phyloP scores from a whole-genome alignment of 2,329 filamentous ascomycete genomes.

The Sclerotinia borealis region DNA sequence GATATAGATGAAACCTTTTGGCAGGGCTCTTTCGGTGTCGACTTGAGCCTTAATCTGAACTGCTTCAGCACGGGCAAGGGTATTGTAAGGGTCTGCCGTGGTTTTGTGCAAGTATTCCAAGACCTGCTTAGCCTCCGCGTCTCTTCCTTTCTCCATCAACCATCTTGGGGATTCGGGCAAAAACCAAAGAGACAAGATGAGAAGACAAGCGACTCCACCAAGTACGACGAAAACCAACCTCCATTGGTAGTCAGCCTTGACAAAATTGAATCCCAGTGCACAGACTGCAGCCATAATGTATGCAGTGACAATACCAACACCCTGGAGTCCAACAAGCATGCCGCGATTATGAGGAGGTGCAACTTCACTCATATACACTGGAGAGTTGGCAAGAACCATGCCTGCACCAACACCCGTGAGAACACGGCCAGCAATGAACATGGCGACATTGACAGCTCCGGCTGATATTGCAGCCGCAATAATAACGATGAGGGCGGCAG shows the following conservation, averaged over 20 bases:
- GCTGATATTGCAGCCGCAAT: constrained; percentile 20
- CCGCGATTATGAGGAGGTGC: constrained; percentile 29
- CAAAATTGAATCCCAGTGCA: neutral
- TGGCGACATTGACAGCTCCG: constrained; percentile 14
- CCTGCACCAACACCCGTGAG: constrained; percentile 1
- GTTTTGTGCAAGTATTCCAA: constrained; percentile 16
- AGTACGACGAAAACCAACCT: constrained; percentile 5
- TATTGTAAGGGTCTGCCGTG: neutral
- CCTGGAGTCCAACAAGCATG: constrained; percentile 31
- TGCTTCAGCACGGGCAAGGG: neutral
- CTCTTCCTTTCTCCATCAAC: constrained; percentile 16
- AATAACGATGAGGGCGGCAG: constrained; percentile 18
- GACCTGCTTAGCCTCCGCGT: constrained; percentile 15
- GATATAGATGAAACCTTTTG: constrained; percentile 10
- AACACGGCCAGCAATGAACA: constrained; percentile 5
- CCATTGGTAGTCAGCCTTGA: neutral
- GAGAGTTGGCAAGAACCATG: constrained; percentile 16
- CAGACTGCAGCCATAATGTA: constrained; percentile 25
- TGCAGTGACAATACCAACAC: constrained; percentile 27
- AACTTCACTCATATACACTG: constrained; percentile 28
- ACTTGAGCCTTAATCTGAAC: constrained; percentile 4
- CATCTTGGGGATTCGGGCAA: constrained; percentile 64
- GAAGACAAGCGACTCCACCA: constrained; percentile 15
- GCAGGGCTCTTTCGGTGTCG: neutral
- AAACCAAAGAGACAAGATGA: constrained; percentile 41